Evolutionary conservation across 2,329 filamentous ascomycete genomes (phyloP).

Genomic region (Scedosporium aurantiacum): DNA sequence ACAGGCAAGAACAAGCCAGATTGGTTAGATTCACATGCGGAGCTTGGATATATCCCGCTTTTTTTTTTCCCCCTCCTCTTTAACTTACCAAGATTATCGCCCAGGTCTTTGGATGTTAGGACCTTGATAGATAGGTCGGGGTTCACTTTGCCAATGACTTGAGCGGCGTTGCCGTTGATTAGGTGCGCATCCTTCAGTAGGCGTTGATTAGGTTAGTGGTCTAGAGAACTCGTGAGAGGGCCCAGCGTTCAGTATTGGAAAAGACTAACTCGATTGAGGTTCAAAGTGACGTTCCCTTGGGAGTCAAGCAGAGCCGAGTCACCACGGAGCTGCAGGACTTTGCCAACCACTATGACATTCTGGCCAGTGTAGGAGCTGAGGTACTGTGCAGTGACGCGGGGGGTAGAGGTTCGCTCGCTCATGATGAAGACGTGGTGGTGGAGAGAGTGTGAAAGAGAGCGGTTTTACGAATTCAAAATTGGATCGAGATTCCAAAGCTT

Average conservation of each 20-base stretch:
- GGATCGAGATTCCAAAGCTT: neutral
- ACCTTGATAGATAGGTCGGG: conserved; percentile 62
- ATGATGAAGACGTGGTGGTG: conserved; percentile 30
- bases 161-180: conserved; percentile 56
- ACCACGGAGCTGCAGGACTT: conserved; percentile 70
- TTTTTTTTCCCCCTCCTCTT: neutral
- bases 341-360: conserved; percentile 77
- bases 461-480: neutral
- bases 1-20: neutral
- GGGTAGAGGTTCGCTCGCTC: conserved; percentile 57
- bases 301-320: conserved; percentile 73
- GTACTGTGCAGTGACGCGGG: conserved; percentile 71
- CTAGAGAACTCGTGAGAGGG: neutral
- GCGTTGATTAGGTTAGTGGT: neutral
- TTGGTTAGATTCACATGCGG: neutral
- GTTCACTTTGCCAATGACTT: conserved; percentile 73
- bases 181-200: conserved; percentile 55
- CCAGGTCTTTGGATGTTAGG: conserved; percentile 58
- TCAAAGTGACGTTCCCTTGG: conserved; percentile 62
- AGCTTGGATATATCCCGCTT: too few species aligned
- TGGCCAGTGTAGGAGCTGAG: conserved; percentile 64
- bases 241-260: neutral
- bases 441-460: neutral
- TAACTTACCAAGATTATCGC: conserved; percentile 54
- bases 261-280: conserved; percentile 54